Conservation (phyloP, 2,329 filamentous ascomycete genomes). For the Passalora sequoiae region DNA sequence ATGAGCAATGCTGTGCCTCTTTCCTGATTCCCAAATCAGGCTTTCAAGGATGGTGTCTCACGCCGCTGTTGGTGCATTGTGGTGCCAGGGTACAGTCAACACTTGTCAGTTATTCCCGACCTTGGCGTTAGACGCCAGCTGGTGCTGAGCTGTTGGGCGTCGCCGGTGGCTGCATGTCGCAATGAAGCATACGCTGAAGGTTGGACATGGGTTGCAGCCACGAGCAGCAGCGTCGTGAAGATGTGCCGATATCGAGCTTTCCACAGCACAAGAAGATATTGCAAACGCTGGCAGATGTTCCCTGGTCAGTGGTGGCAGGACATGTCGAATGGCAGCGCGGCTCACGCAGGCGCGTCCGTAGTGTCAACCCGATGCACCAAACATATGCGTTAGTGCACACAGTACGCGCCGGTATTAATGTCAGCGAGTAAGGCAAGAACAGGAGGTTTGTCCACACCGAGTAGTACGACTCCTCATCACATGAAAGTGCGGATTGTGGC, state of each 20-base stretch:
- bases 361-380: too few relatives aligned
- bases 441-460: too few relatives aligned
- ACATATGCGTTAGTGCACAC: too few relatives aligned
- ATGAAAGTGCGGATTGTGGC: too few relatives aligned
- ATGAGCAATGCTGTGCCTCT: background rate
- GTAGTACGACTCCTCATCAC: background rate
- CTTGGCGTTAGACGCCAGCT: too few relatives aligned
- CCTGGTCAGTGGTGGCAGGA: background rate
- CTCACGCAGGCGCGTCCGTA: background rate
- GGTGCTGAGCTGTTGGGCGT: too few relatives aligned
- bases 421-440: background rate
- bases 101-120: too few relatives aligned
- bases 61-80: background rate
- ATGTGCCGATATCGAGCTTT: background rate
- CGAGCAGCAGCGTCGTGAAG: background rate
- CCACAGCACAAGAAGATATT: too few relatives aligned
- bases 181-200: conserved; percentile 1
- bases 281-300: too few relatives aligned
- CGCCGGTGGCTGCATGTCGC: background rate
- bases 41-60: too few relatives aligned
- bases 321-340: background rate
- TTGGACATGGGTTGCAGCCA: background rate
- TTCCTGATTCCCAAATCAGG: too few relatives aligned
- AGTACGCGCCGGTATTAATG: too few relatives aligned
- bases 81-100: background rate